Percentiles rank a stretch among this genome's conserved stretches.
Evolutionary conservation across 352 stramenopile genomes (phyloP).

Genomic region (Pelagophyceae sp.): DNA sequence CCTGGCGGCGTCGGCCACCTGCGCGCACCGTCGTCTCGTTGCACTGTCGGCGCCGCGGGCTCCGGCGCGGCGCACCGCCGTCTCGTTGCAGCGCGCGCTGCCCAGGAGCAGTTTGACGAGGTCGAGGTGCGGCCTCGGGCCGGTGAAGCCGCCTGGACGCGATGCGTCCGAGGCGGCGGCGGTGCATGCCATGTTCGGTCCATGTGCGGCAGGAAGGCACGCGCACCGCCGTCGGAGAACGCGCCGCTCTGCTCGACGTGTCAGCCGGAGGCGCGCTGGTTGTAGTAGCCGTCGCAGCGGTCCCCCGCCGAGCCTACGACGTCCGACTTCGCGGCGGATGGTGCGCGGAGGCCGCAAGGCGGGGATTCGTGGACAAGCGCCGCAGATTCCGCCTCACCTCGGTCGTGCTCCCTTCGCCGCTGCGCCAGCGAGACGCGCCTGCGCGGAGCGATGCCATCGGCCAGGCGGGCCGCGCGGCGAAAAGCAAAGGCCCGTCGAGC

Average conservation of each 20-base stretch:
- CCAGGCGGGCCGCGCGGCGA: too few relatives aligned
- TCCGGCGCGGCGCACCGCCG: too few relatives aligned
- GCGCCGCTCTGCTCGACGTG: background rate
- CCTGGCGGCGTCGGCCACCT: too few relatives aligned
- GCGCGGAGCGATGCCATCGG: too few relatives aligned
- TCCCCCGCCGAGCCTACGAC: background rate
- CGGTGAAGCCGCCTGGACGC: constrained; percentile 11
- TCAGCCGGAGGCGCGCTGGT: background rate
- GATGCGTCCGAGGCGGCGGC: background rate
- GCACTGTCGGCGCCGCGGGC: too few relatives aligned
- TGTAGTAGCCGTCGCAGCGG: constrained; percentile 1
- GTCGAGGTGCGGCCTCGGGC: background rate
- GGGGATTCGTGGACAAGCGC: too few relatives aligned
- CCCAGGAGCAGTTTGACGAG: background rate
- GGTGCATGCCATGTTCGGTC: background rate
- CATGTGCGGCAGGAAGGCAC: too few relatives aligned
- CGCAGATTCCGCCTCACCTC: too few relatives aligned
- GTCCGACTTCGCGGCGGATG: background rate
- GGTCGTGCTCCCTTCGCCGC: background rate
- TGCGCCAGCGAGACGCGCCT: background rate
- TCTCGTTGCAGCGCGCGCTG: background rate
- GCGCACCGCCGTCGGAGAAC: too few relatives aligned
- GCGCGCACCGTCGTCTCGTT: too few relatives aligned
- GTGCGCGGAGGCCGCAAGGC: background rate
- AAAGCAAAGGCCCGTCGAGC: too few relatives aligned